These are phyloP conservation scores for Takashimella tepidaria DNA, from an alignment of 1,284 basidiomycete genomes.

Conservation along the genomic window DNA sequence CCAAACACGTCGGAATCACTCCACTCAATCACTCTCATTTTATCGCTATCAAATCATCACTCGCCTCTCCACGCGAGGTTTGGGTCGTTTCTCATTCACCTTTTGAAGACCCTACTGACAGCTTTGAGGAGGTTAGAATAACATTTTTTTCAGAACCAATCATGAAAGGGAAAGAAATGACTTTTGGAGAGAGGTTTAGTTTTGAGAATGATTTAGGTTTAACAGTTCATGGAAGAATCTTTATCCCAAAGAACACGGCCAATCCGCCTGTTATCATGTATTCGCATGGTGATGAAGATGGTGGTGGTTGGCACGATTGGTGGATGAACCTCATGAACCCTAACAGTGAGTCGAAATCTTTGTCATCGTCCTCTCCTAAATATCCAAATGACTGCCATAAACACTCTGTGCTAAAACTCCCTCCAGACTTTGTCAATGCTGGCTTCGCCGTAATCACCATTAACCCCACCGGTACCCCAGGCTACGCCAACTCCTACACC, in stretches of 20 bases:
- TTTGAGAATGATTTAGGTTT: neutral
- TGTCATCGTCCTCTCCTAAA: too few species aligned
- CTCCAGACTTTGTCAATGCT: neutral
- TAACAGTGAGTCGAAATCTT: slow-evolving; percentile 1
- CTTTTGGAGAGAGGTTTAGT: slow-evolving; percentile 1
- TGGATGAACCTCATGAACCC: slow-evolving; percentile 10
- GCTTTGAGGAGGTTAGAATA: slow-evolving; percentile 21
- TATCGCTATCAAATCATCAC: slow-evolving; percentile 17
- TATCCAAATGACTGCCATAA: too few species aligned
- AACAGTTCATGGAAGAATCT: slow-evolving; percentile 1
- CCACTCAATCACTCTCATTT: slow-evolving; percentile 24
- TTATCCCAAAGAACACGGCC: neutral
- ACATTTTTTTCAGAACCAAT: slow-evolving; percentile 11
- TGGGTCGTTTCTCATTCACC: slow-evolving; percentile 24
- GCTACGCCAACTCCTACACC: slow-evolving; percentile 9
- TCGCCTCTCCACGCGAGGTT: slow-evolving; percentile 7
- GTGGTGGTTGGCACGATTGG: slow-evolving; percentile 14
- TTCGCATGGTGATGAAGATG: slow-evolving; percentile 12
- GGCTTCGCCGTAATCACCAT: slow-evolving; percentile 9
- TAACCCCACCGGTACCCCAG: slow-evolving; percentile 12
- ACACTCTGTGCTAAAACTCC: neutral
- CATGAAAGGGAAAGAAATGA: neutral
- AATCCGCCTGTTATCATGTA: slow-evolving; percentile 5
- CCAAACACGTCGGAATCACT: slow-evolving; percentile 20
- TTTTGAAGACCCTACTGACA: slow-evolving; percentile 20